Evolutionary conservation across 345 rosid genomes (phyloP).

Genomic region (Psidium guajava): DNA sequence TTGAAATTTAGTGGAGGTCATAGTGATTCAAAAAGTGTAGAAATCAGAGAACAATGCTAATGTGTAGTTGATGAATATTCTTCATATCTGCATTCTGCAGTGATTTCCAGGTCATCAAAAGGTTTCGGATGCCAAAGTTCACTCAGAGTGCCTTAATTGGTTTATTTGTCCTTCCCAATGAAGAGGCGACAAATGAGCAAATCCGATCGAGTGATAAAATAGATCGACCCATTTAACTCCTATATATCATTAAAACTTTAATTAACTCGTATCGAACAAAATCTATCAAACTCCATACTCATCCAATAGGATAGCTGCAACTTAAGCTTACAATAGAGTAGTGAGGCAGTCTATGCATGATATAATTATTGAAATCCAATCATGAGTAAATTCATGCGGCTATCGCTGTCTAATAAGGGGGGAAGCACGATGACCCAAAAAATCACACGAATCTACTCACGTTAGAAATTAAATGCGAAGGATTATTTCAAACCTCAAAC

Average conservation of each 20-base stretch:
- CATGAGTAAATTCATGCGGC: background rate
- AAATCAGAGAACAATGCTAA: background rate
- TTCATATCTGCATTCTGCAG: background rate
- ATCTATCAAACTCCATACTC: background rate
- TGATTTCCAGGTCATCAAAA: background rate
- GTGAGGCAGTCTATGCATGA: background rate
- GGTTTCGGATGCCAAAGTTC: background rate
- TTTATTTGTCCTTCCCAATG: background rate
- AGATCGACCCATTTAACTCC: background rate
- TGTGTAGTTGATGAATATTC: background rate
- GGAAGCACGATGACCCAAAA: no score
- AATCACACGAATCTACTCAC: no score
- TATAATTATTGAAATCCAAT: background rate
- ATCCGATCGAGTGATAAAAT: background rate
- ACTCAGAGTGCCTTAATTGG: background rate
- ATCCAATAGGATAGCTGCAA: background rate
- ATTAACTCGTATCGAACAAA: background rate
- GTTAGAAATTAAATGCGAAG: no score
- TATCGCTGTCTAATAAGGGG: background rate
- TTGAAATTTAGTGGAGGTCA: background rate
- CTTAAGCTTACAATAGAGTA: background rate
- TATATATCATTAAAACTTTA: background rate
- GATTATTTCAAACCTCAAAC: no score
- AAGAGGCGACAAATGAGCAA: background rate
- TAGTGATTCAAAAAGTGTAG: background rate